Conservation (phyloP, 257 asterid species). For the Leptodermis oblonga region DNA sequence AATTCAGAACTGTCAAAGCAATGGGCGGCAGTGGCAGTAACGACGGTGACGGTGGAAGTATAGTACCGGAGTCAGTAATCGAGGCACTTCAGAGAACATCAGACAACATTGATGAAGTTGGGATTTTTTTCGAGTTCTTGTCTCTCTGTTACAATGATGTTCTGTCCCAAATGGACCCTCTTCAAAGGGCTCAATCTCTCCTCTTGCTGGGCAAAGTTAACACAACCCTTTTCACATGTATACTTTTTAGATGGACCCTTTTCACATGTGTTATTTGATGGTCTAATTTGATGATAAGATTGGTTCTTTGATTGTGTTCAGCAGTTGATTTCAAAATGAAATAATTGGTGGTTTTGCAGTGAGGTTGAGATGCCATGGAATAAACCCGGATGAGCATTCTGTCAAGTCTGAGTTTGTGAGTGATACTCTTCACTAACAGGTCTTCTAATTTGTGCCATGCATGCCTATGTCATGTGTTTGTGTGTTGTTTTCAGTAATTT, state of each 20-base stretch:
- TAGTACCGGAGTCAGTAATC: constrained; percentile 66
- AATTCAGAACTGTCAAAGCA: too few species aligned
- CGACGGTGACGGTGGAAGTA: constrained; percentile 23
- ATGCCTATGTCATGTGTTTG: background rate
- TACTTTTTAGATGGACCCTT: background rate
- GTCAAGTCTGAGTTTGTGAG: constrained; percentile 74
- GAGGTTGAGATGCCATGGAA: constrained; percentile 90
- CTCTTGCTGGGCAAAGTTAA: constrained; percentile 64
- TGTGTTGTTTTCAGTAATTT: too few species aligned
- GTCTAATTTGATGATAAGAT: background rate
- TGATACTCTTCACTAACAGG: background rate
- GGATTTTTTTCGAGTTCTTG: constrained; percentile 52
- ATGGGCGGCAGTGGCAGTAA: constrained; percentile 30
- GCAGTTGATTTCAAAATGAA: too few species aligned
- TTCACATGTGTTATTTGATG: too few species aligned
- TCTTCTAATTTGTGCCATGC: background rate
- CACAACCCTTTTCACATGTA: constrained; percentile 74
- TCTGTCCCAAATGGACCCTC: constrained; percentile 68
- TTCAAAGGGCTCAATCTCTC: constrained; percentile 71
- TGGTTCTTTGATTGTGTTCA: background rate
- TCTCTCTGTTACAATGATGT: constrained; percentile 56
- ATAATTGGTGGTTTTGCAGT: constrained; percentile 42
- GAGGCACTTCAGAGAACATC: constrained; percentile 72
- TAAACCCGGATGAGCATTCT: constrained; percentile 77
- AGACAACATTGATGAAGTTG: constrained; percentile 61